phyloP scores from a whole-genome alignment of 192 early-diverging fungal species.

The Kickxella alabastrina region DNA sequence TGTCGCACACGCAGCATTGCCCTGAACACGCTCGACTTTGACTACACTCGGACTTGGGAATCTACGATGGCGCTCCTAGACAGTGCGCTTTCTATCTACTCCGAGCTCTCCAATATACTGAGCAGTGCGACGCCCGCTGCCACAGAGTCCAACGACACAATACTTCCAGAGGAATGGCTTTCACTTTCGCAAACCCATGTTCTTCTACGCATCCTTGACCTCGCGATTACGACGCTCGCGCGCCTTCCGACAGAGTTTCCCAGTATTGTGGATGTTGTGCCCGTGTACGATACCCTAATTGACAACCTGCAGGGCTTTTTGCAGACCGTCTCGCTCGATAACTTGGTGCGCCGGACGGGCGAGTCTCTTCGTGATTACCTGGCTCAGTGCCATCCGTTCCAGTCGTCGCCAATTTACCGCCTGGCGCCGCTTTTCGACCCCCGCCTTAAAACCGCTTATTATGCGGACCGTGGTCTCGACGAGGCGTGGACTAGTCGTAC shows the following conservation, averaged over 20 bases:
- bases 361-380: slow-evolving; percentile 37
- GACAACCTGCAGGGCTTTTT: slow-evolving; percentile 33
- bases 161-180: slow-evolving; percentile 38
- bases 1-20: slow-evolving; percentile 26
- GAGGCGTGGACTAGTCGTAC: slow-evolving; percentile 34
- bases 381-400: slow-evolving; percentile 48
- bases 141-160: slow-evolving; percentile 1
- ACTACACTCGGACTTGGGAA: slow-evolving; percentile 26
- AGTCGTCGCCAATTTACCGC: slow-evolving; percentile 47
- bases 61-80: slow-evolving; percentile 31
- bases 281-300: slow-evolving; percentile 35
- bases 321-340: slow-evolving; percentile 16
- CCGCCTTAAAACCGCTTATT: slow-evolving; percentile 42
- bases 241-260: slow-evolving; percentile 27
- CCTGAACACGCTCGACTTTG: slow-evolving; percentile 16
- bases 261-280: slow-evolving; percentile 41
- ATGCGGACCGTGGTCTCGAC: slow-evolving; percentile 31
- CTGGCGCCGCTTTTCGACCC: slow-evolving; percentile 49
- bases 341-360: slow-evolving; percentile 21
- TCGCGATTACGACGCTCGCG: slow-evolving; percentile 8
- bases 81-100: slow-evolving; percentile 18
- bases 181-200: slow-evolving; percentile 39
- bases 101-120: no score
- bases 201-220: slow-evolving; percentile 24
- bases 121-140: no score